Percentiles rank a stretch among this genome's conserved stretches.
Conservation (phyloP, 2,329 filamentous ascomycete genomes). For the Hymenoscyphus infarciens region DNA sequence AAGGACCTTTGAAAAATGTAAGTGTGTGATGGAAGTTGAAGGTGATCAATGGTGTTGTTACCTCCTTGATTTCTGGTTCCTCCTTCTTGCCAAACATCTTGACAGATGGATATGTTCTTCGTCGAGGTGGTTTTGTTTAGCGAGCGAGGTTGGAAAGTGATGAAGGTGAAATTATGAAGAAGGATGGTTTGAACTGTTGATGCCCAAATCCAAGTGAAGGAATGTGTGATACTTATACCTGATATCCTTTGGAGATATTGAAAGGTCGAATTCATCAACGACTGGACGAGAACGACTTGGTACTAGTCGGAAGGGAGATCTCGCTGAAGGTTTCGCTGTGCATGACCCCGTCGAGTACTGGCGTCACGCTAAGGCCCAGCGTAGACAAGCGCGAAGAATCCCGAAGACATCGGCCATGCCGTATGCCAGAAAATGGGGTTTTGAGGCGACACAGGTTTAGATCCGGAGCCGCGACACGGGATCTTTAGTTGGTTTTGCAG, state of each 20-base stretch:
- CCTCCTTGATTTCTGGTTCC: slow-evolving; percentile 18
- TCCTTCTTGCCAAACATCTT: slow-evolving; percentile 11
- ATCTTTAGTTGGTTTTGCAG: not conserved
- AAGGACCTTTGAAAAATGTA: slow-evolving; percentile 8
- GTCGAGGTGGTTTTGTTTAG: not conserved
- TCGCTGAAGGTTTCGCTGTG: not conserved
- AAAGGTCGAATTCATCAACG: not conserved
- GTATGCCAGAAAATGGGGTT: not conserved
- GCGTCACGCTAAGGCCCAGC: not conserved
- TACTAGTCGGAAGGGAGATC: not conserved
- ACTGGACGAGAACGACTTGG: not conserved
- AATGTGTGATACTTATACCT: not conserved
- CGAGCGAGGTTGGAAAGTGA: not conserved
- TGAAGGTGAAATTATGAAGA: not conserved
- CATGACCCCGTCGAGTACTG: not conserved
- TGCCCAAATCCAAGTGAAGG: not conserved
- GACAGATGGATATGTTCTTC: not conserved
- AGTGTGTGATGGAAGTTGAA: not conserved
- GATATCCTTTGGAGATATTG: not conserved
- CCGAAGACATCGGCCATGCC: not conserved
- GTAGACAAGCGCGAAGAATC: not conserved
- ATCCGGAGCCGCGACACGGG: not conserved
- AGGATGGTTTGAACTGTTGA: not conserved
- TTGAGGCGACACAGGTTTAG: not conserved
- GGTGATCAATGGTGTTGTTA: not conserved